phyloP scores from a whole-genome alignment of 139 green algal genomes.

The Zygnema cylindricum region DNA sequence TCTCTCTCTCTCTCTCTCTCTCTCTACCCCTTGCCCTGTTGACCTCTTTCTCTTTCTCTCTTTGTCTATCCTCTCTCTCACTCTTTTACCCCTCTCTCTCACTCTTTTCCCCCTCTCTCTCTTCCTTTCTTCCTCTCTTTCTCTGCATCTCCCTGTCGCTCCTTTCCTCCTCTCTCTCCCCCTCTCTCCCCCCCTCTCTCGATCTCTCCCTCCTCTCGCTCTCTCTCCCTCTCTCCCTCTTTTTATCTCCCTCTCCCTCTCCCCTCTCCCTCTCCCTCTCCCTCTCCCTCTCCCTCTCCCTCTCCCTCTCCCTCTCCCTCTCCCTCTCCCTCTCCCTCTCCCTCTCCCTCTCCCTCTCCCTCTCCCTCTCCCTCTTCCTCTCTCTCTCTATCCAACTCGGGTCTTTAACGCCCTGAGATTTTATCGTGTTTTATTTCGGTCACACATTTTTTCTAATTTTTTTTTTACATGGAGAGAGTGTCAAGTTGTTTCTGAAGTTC shows the following conservation, averaged over 20 bases:
- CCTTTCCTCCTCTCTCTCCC: neutral
- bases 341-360: neutral
- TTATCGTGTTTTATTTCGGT: neutral
- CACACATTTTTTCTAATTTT: neutral
- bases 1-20: constrained; percentile 12
- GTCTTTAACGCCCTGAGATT: too few species aligned
- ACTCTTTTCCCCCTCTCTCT: neutral
- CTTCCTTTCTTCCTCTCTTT: neutral
- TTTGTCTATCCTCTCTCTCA: neutral
- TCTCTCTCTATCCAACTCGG: neutral
- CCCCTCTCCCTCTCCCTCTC: neutral
- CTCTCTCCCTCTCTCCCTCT: neutral
- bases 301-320: neutral
- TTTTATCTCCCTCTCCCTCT: neutral
- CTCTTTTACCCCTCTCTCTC: neutral
- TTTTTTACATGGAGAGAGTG: neutral
- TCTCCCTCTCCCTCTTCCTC: neutral
- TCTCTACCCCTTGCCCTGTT: neutral
- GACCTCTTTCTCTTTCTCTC: neutral
- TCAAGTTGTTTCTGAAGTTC: neutral
- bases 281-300: neutral
- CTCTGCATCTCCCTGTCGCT: neutral
- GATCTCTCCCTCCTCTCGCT: neutral
- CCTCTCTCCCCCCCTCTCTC: constrained; percentile 10
- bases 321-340: neutral